These are phyloP conservation scores for Microdochium paspali DNA, from an alignment of 2,329 filamentous ascomycete genomes.

Conservation along the genomic window DNA sequence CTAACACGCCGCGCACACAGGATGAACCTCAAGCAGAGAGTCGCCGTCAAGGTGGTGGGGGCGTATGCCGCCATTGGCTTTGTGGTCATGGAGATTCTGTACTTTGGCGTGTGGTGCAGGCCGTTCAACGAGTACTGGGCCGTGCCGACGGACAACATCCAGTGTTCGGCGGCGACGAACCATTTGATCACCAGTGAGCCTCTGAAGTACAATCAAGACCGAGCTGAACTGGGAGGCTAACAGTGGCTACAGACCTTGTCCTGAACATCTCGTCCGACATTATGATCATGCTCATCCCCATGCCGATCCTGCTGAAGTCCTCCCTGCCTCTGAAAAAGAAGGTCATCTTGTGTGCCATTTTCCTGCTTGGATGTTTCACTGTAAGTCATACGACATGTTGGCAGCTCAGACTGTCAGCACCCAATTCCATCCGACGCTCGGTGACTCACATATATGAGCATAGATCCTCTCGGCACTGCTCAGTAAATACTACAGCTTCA, in stretches of 20 bases:
- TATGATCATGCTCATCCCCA: constrained; percentile 47
- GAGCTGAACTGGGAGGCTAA: no score
- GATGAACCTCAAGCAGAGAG: constrained; percentile 33
- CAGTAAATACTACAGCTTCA: constrained; percentile 34
- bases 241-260: constrained; percentile 16
- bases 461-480: constrained; percentile 41
- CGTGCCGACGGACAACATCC: constrained; percentile 39
- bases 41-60: constrained; percentile 37
- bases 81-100: constrained; percentile 40
- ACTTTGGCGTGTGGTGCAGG: constrained; percentile 41
- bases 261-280: constrained; percentile 53
- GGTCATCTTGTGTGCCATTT: constrained; percentile 35
- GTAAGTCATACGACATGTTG: constrained; percentile 27
- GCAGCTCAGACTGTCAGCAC: no score
- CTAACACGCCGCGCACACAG: constrained; percentile 11
- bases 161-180: constrained; percentile 48
- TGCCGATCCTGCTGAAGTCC: constrained; percentile 41
- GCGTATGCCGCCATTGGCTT: constrained; percentile 36
- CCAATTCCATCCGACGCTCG: neutral
- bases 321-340: constrained; percentile 42
- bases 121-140: constrained; percentile 50
- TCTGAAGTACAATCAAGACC: no score
- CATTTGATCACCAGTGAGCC: constrained; percentile 48
- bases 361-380: constrained; percentile 35
- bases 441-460: neutral